These are phyloP conservation scores for Candolleomyces aberdarensis DNA, from an alignment of 768 basidiomycete species.

Conservation along the genomic window DNA sequence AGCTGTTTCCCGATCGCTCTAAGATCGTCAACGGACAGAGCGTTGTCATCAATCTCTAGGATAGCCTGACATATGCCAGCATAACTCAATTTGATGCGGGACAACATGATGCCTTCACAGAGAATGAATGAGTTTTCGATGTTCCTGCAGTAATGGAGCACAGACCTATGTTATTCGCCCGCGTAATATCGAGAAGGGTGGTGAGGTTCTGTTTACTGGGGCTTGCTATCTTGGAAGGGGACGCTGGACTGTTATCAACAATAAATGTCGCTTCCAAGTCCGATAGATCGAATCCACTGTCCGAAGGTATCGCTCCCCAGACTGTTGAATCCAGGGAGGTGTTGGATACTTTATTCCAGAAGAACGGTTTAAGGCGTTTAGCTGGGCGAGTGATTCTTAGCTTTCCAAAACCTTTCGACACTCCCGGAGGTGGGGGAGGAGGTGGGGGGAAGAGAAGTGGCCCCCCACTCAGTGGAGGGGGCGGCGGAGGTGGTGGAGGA, in stretches of 20 bases:
- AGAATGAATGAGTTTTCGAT: conserved; percentile 1
- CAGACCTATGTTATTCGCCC: conserved; percentile 82
- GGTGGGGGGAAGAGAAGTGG: conserved; percentile 17
- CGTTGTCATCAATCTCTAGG: conserved; percentile 66
- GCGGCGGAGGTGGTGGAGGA: conserved; percentile 33
- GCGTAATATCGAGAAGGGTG: conserved; percentile 73
- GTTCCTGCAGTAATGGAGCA: conserved; percentile 7
- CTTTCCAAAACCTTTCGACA: conserved; percentile 29
- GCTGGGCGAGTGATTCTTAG: conserved; percentile 39
- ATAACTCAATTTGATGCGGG: conserved; percentile 63
- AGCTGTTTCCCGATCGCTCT: conserved; percentile 70
- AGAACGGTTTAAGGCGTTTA: conserved; percentile 78
- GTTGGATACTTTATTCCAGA: conserved; percentile 79
- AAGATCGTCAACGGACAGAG: conserved; percentile 70
- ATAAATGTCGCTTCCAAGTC: conserved; percentile 77
- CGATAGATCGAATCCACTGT: conserved; percentile 50
- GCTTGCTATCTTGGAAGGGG: conserved; percentile 38
- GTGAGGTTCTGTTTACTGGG: conserved; percentile 60
- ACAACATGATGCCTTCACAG: conserved; percentile 70
- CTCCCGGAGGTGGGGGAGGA: conserved; percentile 40
- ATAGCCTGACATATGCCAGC: conserved; percentile 69
- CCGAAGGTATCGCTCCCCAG: conserved; percentile 59
- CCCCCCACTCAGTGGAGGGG: conserved; percentile 15
- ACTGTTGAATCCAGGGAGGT: conserved; percentile 46
- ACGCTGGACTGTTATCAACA: conserved; percentile 44